Base-by-base conservation (phyloP, 2,329 filamentous ascomycete genomes). In the Colletotrichum zoysiae region DNA sequence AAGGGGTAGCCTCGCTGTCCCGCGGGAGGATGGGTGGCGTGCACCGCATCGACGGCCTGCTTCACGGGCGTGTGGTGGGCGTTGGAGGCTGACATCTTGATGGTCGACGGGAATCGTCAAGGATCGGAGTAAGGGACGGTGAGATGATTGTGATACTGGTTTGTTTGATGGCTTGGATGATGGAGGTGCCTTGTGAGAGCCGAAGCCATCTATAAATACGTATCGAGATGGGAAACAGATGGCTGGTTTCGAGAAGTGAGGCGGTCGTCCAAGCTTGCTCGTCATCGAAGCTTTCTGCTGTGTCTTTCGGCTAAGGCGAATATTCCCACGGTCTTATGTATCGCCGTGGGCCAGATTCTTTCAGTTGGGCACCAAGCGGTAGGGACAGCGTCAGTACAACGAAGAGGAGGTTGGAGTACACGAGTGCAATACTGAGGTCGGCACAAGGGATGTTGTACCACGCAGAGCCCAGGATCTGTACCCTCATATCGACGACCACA, bases 11-110 rank as follows among this genome's bases (percentile, higher is more conserved):
- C 64, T 14, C 55, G 38, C 55, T 66, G 57, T 18, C 44, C 55
- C 30, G 55, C 40, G 5, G 64, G 55, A 38, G 42, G 26, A 5
- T 65, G 53, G 30, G 53, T 42, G 35, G 44, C 64, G n/a, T 51
- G 64, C 35, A 60, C 55, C 44, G 64, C 64, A n/a, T 59, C 55
- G 44, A 66, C 42, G 23, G 42, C 64, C 33, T 66, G 55, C 64
- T 50, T 59, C 14, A 59, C 44, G 9, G 64, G 64, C 9, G 44
- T 42, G 64, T 65, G 63, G 8, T 55, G 53, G 42, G n/a, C n/a
- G 63, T 38, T 33, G 40, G 51, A n/a, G 42, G 42, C 9, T 26
- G 53, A 56, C 63, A 65, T 65, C 7, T 65, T 59, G 42, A 59
- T 12, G 40, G 50, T 48, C 14, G 42, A 50, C 11, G 30, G 26